Base-by-base conservation (phyloP, 352 stramenopile genomes). In the Globisporangium ultimum region DNA sequence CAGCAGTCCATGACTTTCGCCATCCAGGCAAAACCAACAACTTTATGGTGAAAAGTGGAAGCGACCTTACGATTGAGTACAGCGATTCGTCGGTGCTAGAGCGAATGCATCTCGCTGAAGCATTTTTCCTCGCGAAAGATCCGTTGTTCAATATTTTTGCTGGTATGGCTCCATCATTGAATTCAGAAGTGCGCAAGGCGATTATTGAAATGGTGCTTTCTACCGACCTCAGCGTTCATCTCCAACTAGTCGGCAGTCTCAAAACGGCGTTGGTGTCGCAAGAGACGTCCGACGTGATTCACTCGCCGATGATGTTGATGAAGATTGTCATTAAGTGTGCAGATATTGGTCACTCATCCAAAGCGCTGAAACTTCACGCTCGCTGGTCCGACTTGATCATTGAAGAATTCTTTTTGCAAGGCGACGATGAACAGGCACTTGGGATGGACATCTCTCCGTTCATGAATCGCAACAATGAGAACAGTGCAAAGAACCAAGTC, bases 361-460 rank as follows among this genome's bases (percentile, higher is more conserved):
- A 97, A 75, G 69, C 80, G 11, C 80, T 78, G 18, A 76, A 79
- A 45, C 62, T 98, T 6, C 81, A 92, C 54, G 83, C 87, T 28
- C 78, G 87, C 49, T 98, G 93, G 93, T 89, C 89, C 1, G 84
- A 97, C 55, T 62, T 95, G 22, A 96, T 98, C 49, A 90, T 97
- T 46, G 84, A 97, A 66, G 95, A 98, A 67, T 98, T 98, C 60
- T 98, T 97, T 63, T 68, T 87, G 48, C 95, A 98, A 66, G 95
- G 94, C 21, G 94, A 99, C 62, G 83, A 96, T 48, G 95, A 98
- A 61, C 91, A 96, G 52, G 76, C 79, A 34, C 58, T 95, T 0
- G 84, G 83, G 15, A 81, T 98, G 62, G 75, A 95, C 41, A 83
- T 97, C 36, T 97, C 79, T 48, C 93, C 92, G 4, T 96, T 98